These are phyloP conservation scores for Claviceps humidiphila DNA, from an alignment of 2,329 filamentous ascomycete species.

Conservation along the genomic window DNA sequence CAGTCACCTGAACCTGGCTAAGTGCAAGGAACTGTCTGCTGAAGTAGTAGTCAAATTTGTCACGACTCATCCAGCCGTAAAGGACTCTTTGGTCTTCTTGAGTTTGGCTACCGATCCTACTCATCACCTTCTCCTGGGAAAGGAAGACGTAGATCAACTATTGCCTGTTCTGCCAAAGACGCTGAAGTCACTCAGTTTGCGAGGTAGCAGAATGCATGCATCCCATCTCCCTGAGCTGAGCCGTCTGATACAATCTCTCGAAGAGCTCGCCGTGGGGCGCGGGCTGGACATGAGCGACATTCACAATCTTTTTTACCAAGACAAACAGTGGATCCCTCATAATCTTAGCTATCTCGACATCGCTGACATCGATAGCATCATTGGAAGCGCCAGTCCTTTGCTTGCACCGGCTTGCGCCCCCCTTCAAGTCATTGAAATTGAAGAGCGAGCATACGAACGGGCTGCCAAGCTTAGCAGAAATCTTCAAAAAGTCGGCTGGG, in stretches of 20 bases:
- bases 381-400: conserved; percentile 45
- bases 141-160: conserved; percentile 49
- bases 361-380: conserved; percentile 46
- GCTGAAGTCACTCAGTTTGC: conserved; percentile 61
- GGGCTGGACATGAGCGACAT: conserved; percentile 53
- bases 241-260: conserved; percentile 53
- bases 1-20: conserved; percentile 66
- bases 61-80: conserved; percentile 55
- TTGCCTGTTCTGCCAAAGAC: conserved; percentile 52
- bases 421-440: conserved; percentile 64
- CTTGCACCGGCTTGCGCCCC: conserved; percentile 49
- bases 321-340: conserved; percentile 33
- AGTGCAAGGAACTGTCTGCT: conserved; percentile 58
- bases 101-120: conserved; percentile 61
- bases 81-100: conserved; percentile 51
- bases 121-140: conserved; percentile 57
- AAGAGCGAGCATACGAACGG: conserved; percentile 52
- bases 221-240: conserved; percentile 51
- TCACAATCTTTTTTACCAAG: conserved; percentile 47
- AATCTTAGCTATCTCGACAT: conserved; percentile 65
- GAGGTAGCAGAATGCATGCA: conserved; percentile 56
- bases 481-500: conserved; percentile 54
- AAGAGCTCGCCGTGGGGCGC: conserved; percentile 63
- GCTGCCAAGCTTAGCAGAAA: conserved; percentile 50
- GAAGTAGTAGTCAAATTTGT: conserved; percentile 57